A percentile compares a stretch with the other conserved stretches of the same genome.
phyloP scores from a whole-genome alignment of 1,284 basidiomycete species.

The Kwoniella shivajii region DNA sequence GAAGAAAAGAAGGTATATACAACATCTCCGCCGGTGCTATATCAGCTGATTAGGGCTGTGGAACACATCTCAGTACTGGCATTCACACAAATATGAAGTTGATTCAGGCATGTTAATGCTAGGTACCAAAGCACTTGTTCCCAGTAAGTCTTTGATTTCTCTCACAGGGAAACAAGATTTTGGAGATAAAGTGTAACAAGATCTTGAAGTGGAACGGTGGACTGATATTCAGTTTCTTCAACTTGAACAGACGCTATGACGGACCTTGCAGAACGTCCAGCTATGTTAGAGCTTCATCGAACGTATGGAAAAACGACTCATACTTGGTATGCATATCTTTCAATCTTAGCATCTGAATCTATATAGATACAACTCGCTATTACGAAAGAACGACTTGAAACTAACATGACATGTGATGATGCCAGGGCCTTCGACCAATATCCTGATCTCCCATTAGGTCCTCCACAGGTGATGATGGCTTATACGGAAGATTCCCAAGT shows the following conservation, averaged over 20 bases:
- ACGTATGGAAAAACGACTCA: slow-evolving; percentile 62
- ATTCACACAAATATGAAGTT: slow-evolving; percentile 52
- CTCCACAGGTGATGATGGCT: slow-evolving; percentile 59
- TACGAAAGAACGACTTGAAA: too few relatives aligned
- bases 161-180: too few relatives aligned
- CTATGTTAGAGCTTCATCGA: slow-evolving; percentile 59
- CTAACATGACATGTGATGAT: too few relatives aligned
- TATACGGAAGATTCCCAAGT: slow-evolving; percentile 55
- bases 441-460: slow-evolving; percentile 60
- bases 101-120: slow-evolving; percentile 60
- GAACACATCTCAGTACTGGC: slow-evolving; percentile 37
- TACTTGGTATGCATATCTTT: slow-evolving; percentile 54
- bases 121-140: slow-evolving; percentile 55
- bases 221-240: not conserved
- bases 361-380: too few relatives aligned
- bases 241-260: slow-evolving; percentile 22
- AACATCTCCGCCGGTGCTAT: not conserved
- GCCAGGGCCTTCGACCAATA: slow-evolving; percentile 18
- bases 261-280: slow-evolving; percentile 57
- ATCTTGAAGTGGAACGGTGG: not conserved
- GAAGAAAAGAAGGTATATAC: slow-evolving; percentile 46
- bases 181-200: too few relatives aligned
- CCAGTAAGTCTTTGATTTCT: too few relatives aligned
- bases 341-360: not conserved
- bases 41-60: not conserved